Conservation (phyloP, 2,329 filamentous ascomycete species). For the Phyllosticta ampelicida region DNA sequence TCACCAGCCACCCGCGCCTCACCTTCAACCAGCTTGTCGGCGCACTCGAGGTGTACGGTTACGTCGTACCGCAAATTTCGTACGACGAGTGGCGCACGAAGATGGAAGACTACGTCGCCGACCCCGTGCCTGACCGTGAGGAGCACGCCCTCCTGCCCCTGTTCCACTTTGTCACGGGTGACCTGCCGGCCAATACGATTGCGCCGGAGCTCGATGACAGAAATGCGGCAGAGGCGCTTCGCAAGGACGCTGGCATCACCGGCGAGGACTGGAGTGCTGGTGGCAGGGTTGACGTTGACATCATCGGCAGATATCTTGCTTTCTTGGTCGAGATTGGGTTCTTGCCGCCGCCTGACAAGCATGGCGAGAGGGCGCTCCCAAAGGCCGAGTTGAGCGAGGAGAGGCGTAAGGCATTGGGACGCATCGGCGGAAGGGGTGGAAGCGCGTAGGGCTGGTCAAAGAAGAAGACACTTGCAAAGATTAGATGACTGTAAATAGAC, state of each 20-base stretch:
- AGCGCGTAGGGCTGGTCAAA: background rate
- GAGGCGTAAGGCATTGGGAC: constrained; percentile 39
- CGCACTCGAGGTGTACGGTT: constrained; percentile 61
- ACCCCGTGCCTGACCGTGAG: constrained; percentile 45
- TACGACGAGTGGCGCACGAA: constrained; percentile 60
- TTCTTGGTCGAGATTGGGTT: constrained; percentile 56
- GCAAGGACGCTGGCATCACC: constrained; percentile 50
- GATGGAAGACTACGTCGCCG: constrained; percentile 58
- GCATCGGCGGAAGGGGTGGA: constrained; percentile 43
- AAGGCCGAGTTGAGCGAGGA: constrained; percentile 33
- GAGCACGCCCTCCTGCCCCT: constrained; percentile 60
- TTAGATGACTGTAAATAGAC: background rate
- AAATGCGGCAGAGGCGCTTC: constrained; percentile 56
- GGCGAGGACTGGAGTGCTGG: constrained; percentile 46
- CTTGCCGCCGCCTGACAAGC: constrained; percentile 37
- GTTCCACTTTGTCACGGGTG: constrained; percentile 60
- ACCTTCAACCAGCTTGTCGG: constrained; percentile 69
- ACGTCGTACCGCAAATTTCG: constrained; percentile 52
- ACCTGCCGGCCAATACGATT: constrained; percentile 58
- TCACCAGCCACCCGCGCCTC: constrained; percentile 69
- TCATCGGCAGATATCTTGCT: constrained; percentile 52
- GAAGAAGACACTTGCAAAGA: background rate
- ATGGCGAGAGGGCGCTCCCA: constrained; percentile 33
- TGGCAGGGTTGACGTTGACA: constrained; percentile 47
- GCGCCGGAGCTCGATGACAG: constrained; percentile 65